Evolutionary conservation across 225 moss, liverwort and hornwort genomes (phyloP).

Genomic region (Physcomitrium patens): DNA sequence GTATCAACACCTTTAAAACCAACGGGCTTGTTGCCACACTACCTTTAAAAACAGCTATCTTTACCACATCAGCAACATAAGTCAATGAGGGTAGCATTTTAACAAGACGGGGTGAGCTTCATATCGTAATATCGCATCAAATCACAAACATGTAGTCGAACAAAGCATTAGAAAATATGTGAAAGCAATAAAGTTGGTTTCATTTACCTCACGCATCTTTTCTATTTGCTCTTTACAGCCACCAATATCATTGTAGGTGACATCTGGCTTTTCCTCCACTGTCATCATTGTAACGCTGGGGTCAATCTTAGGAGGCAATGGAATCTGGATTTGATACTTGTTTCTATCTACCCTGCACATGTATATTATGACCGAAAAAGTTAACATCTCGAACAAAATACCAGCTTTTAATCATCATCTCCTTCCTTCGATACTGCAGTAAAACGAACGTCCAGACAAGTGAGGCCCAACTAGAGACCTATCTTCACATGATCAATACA

Average conservation of each 20-base stretch:
- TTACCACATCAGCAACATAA: not conserved
- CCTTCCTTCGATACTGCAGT: not conserved
- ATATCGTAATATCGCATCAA: constrained; percentile 13
- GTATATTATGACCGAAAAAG: constrained; percentile 6
- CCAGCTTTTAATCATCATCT: constrained; percentile 1
- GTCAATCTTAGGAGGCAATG: constrained; percentile 89
- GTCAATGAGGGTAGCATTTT: not conserved
- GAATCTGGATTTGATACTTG: constrained; percentile 95
- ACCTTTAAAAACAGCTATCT: constrained; percentile 8
- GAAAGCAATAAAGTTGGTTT: constrained; percentile 1
- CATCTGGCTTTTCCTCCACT: constrained; percentile 97
- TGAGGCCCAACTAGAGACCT: constrained; percentile 5
- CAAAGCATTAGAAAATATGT: constrained; percentile 1
- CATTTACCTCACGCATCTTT: constrained; percentile 94
- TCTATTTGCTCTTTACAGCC: constrained; percentile 98
- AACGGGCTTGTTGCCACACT: not conserved
- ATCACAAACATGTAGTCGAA: constrained; percentile 2
- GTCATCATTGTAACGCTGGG: constrained; percentile 99
- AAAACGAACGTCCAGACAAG: not conserved
- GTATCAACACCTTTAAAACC: constrained; percentile 2
- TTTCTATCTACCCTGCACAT: constrained; percentile 80
- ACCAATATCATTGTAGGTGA: constrained; percentile 94
- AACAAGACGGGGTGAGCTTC: not conserved
- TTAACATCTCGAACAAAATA: constrained; percentile 5
- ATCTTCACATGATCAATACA: constrained; percentile 2